Conservation (phyloP, 495 filamentous ascomycete genomes). For the Lophiostoma macrostomum region DNA sequence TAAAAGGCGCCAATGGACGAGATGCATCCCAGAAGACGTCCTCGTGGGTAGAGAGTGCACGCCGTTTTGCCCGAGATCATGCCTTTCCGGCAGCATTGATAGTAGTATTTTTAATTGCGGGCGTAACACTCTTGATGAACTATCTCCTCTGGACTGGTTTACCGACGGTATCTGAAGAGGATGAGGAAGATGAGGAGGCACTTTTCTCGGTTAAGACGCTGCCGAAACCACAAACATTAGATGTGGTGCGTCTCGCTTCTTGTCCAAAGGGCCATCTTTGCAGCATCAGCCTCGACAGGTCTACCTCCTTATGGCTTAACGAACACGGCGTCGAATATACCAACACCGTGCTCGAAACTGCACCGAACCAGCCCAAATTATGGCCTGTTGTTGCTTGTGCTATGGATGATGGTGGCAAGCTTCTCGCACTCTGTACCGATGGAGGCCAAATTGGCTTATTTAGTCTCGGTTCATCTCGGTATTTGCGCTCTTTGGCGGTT, state of each 20-base stretch:
- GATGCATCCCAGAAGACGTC: slow-evolving; percentile 37
- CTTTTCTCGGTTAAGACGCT: slow-evolving; percentile 58
- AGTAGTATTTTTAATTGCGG: slow-evolving; percentile 53
- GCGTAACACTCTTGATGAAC: slow-evolving; percentile 62
- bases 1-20: slow-evolving; percentile 60
- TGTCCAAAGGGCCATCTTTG: slow-evolving; percentile 58
- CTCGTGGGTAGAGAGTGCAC: slow-evolving; percentile 50
- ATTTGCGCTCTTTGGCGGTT: slow-evolving; percentile 47
- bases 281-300: slow-evolving; percentile 63
- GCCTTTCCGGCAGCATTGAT: slow-evolving; percentile 53
- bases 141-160: slow-evolving; percentile 58
- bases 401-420: slow-evolving; percentile 57
- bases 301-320: slow-evolving; percentile 54
- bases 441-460: slow-evolving; percentile 56
- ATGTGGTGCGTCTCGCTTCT: slow-evolving; percentile 58
- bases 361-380: slow-evolving; percentile 42
- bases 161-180: slow-evolving; percentile 32
- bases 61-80: slow-evolving; percentile 57
- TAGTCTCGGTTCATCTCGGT: slow-evolving; percentile 52
- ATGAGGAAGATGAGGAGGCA: slow-evolving; percentile 46
- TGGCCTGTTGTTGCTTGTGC: slow-evolving; percentile 58
- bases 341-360: slow-evolving; percentile 42
- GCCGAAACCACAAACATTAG: slow-evolving; percentile 57
- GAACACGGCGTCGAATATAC: slow-evolving; percentile 39
- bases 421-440: slow-evolving; percentile 61